phyloP scores from a whole-genome alignment of 2,329 filamentous ascomycete genomes.

The Fusarium sp. region DNA sequence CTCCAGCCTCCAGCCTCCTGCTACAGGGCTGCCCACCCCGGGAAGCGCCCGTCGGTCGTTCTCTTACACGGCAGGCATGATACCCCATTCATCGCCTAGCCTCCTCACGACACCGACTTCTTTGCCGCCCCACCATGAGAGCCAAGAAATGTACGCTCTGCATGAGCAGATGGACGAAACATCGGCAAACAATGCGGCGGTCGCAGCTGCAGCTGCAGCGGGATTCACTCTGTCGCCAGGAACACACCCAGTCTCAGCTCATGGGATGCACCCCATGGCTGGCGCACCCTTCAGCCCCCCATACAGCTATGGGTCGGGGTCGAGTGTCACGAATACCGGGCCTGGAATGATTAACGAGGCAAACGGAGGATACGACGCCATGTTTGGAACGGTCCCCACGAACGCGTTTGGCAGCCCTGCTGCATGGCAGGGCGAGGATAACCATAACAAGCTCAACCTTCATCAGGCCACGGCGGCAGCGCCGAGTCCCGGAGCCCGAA shows the following conservation, averaged over 20 bases:
- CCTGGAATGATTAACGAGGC: constrained; percentile 44
- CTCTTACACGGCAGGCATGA: constrained; percentile 44
- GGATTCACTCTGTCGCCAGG: constrained; percentile 47
- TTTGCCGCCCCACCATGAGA: constrained; percentile 48
- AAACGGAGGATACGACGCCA: constrained; percentile 60
- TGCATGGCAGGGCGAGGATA: constrained; percentile 58
- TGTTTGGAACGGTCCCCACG: constrained; percentile 65
- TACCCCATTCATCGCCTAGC: constrained; percentile 51
- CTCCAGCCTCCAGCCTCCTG: constrained; percentile 43
- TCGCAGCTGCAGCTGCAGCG: constrained; percentile 49
- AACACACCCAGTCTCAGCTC: constrained; percentile 29
- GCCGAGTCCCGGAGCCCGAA: constrained; percentile 57
- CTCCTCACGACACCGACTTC: constrained; percentile 52
- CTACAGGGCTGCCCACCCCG: constrained; percentile 43
- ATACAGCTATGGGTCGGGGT: constrained; percentile 51
- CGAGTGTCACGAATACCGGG: constrained; percentile 43
- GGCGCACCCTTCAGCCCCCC: constrained; percentile 53
- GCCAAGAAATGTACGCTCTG: constrained; percentile 46
- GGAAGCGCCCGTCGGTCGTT: constrained; percentile 52
- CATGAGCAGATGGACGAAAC: constrained; percentile 49
- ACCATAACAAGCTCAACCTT: constrained; percentile 34
- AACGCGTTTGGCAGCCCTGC: constrained; percentile 62
- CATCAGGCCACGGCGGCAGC: constrained; percentile 35
- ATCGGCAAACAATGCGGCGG: constrained; percentile 47
- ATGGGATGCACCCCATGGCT: constrained; percentile 45